Percentiles rank a stretch among this genome's conserved stretches.
Evolutionary conservation across 345 rosid species (phyloP).

Genomic region (Abelmoschus esculentus): DNA sequence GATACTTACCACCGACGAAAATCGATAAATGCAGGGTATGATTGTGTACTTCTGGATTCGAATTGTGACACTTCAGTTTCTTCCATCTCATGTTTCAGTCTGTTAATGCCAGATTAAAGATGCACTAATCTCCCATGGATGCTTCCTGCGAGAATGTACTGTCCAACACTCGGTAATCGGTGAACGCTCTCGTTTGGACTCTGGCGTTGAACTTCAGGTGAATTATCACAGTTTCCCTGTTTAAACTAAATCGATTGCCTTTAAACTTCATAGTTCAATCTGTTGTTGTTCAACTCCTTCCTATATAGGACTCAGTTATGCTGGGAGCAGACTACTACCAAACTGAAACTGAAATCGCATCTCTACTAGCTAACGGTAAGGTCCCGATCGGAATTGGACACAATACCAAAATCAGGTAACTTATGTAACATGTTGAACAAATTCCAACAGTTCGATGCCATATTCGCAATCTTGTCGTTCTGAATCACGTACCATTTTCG

Average conservation of each 20-base stretch:
- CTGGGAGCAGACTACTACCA: constrained; percentile 87
- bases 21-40: constrained; percentile 72
- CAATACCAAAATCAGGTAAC: constrained; percentile 74
- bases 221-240: background rate
- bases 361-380: constrained; percentile 71
- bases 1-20: constrained; percentile 82
- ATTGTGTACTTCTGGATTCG: background rate
- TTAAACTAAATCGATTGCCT: background rate
- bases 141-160: constrained; percentile 79
- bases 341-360: constrained; percentile 86
- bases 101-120: constrained; percentile 51
- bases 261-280: background rate
- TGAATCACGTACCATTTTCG: constrained; percentile 3
- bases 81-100: constrained; percentile 14
- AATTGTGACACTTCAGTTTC: background rate
- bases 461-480: background rate
- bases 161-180: constrained; percentile 76
- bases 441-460: background rate
- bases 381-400: constrained; percentile 84
- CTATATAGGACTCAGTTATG: constrained; percentile 72
- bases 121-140: constrained; percentile 89
- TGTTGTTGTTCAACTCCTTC: background rate
- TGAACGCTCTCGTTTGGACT: constrained; percentile 84
- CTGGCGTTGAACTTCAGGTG: constrained; percentile 80
- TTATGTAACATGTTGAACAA: background rate